Base-by-base conservation (phyloP, 2,329 filamentous ascomycete genomes). In the Sporothrix euskadiensis region DNA sequence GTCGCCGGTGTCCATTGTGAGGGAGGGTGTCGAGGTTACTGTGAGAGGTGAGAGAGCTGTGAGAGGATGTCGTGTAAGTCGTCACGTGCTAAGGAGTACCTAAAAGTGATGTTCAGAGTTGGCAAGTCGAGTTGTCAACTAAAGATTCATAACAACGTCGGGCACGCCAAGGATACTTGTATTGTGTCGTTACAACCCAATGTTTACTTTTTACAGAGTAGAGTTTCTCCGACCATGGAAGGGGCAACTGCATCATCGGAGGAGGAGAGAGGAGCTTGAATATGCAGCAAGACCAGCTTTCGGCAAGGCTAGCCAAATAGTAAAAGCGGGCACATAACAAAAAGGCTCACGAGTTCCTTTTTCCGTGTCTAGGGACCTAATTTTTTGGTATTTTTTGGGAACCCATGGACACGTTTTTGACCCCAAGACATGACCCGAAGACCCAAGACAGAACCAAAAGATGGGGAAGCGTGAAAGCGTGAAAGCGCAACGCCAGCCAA, bases 1-100 rank as follows among this genome's bases (percentile, higher is more conserved):
- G 65, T 72, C 49, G 59, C 44, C 44, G 16, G 61, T 54, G 19
- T 69, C 73, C 69, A 74, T 74, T 70, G 30, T 69, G 49, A 30
- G 8, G n/a, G 19, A 14, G 10, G 16, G 8, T n/a, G 54, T 16
- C n/a, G 54, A 22, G 30, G 30, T 7, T 41, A 16, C 7, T 26
- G 54, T 8, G 56, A 14, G n/a, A n/a, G 26, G 52, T 26, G 26
- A 26, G 26, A 26, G n/a, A n/a, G 26, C 7, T 26, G 54, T 8
- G 56, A 12, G n/a, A n/a, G 26, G 52, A 30, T 59, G 19, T 35
- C 56, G 57, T 41, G 35, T 41, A 63, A 41, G 59, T 41, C 9
- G 30, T 61, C 69, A 30, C 56, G 35, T 47, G 69, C 41, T 44
- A 44, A 22, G 16, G 56, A 22, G 22, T 54, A 26, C 26, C 2